Evolutionary conservation across 176 grass and related monocot genomes (phyloP).

Genomic region (Ananas comosus): DNA sequence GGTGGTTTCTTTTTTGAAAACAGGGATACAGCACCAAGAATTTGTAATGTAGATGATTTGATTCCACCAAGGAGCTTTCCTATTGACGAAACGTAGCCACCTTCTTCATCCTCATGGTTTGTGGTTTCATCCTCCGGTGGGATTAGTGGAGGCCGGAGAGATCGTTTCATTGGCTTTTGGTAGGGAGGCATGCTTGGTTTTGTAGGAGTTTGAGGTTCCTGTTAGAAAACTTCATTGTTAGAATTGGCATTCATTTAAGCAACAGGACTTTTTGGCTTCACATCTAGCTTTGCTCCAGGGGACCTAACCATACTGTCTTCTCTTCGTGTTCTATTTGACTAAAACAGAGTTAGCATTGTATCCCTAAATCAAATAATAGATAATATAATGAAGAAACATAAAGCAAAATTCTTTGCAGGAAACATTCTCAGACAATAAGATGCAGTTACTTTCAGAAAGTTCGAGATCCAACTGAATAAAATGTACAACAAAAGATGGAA

Average conservation of each 20-base stretch:
- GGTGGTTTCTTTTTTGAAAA: constrained; percentile 46
- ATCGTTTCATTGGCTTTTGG: constrained; percentile 45
- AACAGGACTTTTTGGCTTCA: not conserved
- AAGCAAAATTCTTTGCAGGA: too few species aligned
- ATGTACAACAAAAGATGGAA: not conserved
- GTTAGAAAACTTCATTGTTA: not conserved
- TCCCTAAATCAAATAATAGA: too few species aligned
- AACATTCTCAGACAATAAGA: too few species aligned
- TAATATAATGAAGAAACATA: too few species aligned
- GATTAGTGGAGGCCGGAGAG: constrained; percentile 42
- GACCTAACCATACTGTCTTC: too few species aligned
- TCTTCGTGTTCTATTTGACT: too few species aligned
- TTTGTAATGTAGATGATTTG: constrained; percentile 42
- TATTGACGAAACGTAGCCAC: constrained; percentile 36
- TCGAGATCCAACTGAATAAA: too few species aligned
- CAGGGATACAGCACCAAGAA: constrained; percentile 39
- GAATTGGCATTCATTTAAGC: not conserved
- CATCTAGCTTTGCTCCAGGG: too few species aligned
- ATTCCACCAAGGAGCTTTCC: constrained; percentile 43
- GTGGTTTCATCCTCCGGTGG: constrained; percentile 42
- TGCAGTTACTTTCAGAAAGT: too few species aligned
- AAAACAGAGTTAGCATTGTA: too few species aligned
- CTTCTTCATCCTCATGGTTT: constrained; percentile 60
- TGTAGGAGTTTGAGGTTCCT: constrained; percentile 36
- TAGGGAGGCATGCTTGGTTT: constrained; percentile 55